phyloP scores from a whole-genome alignment of 805 yeast species.

The Kluyveromyces siamensis region DNA sequence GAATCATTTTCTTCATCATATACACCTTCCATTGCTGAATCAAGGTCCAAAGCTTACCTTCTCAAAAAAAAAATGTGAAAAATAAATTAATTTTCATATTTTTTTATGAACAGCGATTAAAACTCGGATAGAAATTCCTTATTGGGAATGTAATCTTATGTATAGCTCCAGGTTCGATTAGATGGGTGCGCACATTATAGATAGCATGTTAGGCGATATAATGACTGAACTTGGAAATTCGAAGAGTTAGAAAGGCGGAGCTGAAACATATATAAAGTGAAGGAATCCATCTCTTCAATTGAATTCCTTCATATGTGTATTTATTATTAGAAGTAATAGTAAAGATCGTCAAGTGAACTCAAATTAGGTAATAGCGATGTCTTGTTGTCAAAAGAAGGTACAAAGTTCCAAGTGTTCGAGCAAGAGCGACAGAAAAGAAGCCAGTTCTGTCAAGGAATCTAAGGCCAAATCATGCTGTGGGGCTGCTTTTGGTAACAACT shows the following conservation, averaged over 20 bases:
- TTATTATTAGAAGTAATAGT: too few species aligned
- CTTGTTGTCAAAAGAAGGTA: background rate
- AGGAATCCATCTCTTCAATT: background rate
- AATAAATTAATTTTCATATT: background rate
- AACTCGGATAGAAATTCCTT: background rate
- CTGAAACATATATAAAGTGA: background rate
- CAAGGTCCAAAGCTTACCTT: background rate
- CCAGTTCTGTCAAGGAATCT: background rate
- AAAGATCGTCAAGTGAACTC: too few species aligned
- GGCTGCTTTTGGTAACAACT: constrained; percentile 1
- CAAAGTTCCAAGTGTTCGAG: background rate
- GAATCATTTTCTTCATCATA: background rate
- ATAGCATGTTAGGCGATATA: background rate
- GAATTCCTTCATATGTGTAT: too few species aligned
- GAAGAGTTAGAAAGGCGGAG: background rate
- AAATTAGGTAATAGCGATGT: background rate
- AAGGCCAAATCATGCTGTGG: constrained; percentile 7
- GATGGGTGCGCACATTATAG: background rate
- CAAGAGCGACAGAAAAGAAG: background rate
- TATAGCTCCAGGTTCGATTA: background rate
- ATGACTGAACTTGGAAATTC: background rate
- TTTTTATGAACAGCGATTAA: too few species aligned
- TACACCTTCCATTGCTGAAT: background rate
- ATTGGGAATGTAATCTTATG: background rate
- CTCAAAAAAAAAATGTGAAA: background rate